A percentile compares a stretch with the other conserved stretches of the same genome.
phyloP scores from a whole-genome alignment of 2,329 filamentous ascomycete species.

The Talaromyces atroroseus region DNA sequence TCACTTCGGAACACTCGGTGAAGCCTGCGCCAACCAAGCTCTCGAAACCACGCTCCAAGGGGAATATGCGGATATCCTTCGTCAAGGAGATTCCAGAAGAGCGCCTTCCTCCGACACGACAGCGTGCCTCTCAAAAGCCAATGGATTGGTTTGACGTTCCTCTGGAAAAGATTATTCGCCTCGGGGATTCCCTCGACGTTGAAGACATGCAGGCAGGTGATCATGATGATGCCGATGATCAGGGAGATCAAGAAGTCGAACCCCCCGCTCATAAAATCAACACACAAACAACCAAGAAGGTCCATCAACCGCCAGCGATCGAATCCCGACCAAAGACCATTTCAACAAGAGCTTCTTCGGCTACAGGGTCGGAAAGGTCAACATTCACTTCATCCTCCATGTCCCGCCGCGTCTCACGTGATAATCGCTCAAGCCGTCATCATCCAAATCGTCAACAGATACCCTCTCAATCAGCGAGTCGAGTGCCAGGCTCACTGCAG shows the following conservation, averaged over 20 bases:
- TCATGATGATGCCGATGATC: neutral
- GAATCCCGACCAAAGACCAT: conserved; percentile 17
- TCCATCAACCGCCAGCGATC: conserved; percentile 17
- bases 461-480: conserved; percentile 12
- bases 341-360: conserved; percentile 15
- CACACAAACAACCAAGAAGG: neutral
- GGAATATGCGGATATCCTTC: conserved; percentile 7
- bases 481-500: conserved; percentile 17
- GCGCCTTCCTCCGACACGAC: conserved; percentile 1
- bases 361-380: neutral
- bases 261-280: neutral
- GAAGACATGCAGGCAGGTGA: conserved; percentile 13
- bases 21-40: conserved; percentile 23
- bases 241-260: neutral
- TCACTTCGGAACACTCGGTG: conserved; percentile 32
- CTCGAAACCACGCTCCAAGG: conserved; percentile 22
- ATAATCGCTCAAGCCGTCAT: conserved; percentile 21
- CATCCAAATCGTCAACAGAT: conserved; percentile 22
- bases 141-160: conserved; percentile 32
- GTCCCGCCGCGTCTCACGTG: conserved; percentile 22
- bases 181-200: conserved; percentile 11
- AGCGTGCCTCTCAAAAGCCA: conserved; percentile 5
- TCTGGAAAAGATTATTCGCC: conserved; percentile 26
- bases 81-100: conserved; percentile 2
- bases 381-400: conserved; percentile 10